A percentile compares a stretch with the other conserved stretches of the same genome.
Evolutionary conservation across 257 asterid species (phyloP).

Genomic region (Ilex asprella): DNA sequence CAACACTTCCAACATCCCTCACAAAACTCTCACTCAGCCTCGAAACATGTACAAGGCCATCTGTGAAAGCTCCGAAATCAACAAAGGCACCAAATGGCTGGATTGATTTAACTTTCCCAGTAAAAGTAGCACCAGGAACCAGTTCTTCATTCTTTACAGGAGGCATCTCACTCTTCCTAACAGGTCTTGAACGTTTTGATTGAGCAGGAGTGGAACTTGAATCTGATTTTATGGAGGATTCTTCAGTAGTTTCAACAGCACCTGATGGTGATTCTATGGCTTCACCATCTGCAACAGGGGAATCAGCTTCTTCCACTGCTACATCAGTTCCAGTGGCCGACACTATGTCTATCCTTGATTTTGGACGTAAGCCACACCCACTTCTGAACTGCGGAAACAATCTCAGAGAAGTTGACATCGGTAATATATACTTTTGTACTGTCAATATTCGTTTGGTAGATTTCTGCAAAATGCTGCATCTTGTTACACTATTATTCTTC

Average conservation of each 20-base stretch:
- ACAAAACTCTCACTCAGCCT: slow-evolving; percentile 74
- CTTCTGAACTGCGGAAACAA: slow-evolving; percentile 71
- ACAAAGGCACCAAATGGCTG: slow-evolving; percentile 98
- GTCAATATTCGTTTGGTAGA: slow-evolving; percentile 37
- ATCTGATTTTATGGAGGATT: slow-evolving; percentile 34
- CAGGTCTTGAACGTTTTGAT: slow-evolving; percentile 53
- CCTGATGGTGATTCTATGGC: slow-evolving; percentile 25
- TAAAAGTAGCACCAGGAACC: slow-evolving; percentile 70
- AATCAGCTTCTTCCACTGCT: slow-evolving; percentile 61
- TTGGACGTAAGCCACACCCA: slow-evolving; percentile 37
- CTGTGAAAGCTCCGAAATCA: slow-evolving; percentile 95
- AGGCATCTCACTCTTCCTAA: slow-evolving; percentile 86
- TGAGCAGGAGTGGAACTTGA: slow-evolving; percentile 18
- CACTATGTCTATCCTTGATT: slow-evolving; percentile 27
- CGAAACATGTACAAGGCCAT: slow-evolving; percentile 96
- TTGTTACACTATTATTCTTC: slow-evolving; percentile 32
- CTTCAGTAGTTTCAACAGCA: slow-evolving; percentile 31
- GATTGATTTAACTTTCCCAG: slow-evolving; percentile 83
- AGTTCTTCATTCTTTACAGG: slow-evolving; percentile 80
- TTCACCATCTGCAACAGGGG: slow-evolving; percentile 30
- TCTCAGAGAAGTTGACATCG: slow-evolving; percentile 67
- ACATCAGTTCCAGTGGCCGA: slow-evolving; percentile 66
- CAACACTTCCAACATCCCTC: slow-evolving; percentile 75
- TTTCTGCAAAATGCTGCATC: slow-evolving; percentile 38
- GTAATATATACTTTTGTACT: slow-evolving; percentile 42